Conservation (phyloP, 495 filamentous ascomycete species). For the Copromyces sp. region DNA sequence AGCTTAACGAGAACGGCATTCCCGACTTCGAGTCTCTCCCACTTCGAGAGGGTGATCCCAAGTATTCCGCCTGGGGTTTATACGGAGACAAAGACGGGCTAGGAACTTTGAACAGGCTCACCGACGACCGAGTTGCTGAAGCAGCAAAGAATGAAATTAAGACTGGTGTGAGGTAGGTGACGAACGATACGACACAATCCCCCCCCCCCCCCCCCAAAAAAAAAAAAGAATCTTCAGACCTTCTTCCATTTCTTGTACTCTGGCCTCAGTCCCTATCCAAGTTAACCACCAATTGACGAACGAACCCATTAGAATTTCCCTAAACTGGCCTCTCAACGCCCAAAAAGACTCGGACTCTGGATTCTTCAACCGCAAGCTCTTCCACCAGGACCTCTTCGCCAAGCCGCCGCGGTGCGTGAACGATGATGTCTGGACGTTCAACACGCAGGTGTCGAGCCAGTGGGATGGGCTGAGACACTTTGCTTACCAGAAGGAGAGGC, state of each 20-base stretch:
- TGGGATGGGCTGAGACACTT: constrained; percentile 39
- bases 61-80: constrained; percentile 37
- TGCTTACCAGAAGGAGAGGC: constrained; percentile 41
- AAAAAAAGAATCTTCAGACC: no score
- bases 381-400: constrained; percentile 30
- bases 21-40: constrained; percentile 36
- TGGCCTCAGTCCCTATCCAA: no score
- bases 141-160: constrained; percentile 41
- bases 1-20: constrained; percentile 32
- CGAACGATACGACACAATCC: not conserved
- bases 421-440: constrained; percentile 52
- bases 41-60: constrained; percentile 29
- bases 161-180: constrained; percentile 30
- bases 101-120: constrained; percentile 38
- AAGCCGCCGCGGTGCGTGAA: constrained; percentile 36
- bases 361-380: constrained; percentile 31
- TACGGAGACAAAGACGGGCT: constrained; percentile 40
- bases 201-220: not conserved
- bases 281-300: no score
- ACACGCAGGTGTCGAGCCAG: constrained; percentile 43
- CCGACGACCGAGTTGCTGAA: constrained; percentile 29
- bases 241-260: no score
- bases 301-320: constrained; percentile 18
- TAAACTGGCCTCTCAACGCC: constrained; percentile 36
- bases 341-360: constrained; percentile 16